These are phyloP conservation scores for Penicillium sp. DNA, from an alignment of 2,329 filamentous ascomycete genomes.

Conservation along the genomic window DNA sequence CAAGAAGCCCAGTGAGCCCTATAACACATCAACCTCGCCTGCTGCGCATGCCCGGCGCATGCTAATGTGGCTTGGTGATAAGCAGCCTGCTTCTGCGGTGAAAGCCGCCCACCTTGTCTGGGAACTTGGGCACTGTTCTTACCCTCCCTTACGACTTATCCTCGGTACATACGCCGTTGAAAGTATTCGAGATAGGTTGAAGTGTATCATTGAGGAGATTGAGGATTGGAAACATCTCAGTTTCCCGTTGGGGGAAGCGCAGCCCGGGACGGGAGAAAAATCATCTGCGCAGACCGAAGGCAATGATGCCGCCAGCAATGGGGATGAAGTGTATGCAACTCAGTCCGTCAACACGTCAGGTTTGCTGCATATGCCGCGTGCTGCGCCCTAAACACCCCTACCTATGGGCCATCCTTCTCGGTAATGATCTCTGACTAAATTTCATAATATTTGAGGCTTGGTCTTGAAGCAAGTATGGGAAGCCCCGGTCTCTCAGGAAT, in stretches of 20 bases:
- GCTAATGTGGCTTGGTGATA: conserved; percentile 90
- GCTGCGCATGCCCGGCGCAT: conserved; percentile 86
- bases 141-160: conserved; percentile 81
- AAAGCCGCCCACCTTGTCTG: conserved; percentile 92
- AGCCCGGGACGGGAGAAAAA: conserved; percentile 12
- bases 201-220: conserved; percentile 90
- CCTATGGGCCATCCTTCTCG: background rate
- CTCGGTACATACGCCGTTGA: conserved; percentile 93
- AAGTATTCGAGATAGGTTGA: conserved; percentile 84
- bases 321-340: background rate
- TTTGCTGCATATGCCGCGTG: background rate
- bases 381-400: background rate
- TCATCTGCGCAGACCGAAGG: conserved; percentile 6
- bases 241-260: conserved; percentile 52
- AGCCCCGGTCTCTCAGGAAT: too few species aligned
- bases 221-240: conserved; percentile 90
- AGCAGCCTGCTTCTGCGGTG: conserved; percentile 87
- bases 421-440: background rate
- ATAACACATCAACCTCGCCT: conserved; percentile 73
- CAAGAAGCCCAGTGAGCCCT: conserved; percentile 79
- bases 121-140: conserved; percentile 93
- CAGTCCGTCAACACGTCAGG: background rate
- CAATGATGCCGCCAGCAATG: conserved; percentile 8
- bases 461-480: background rate
- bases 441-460: background rate